These are phyloP conservation scores for Elongisporangium anandrum DNA, from an alignment of 352 stramenopile genomes.

Conservation along the genomic window DNA sequence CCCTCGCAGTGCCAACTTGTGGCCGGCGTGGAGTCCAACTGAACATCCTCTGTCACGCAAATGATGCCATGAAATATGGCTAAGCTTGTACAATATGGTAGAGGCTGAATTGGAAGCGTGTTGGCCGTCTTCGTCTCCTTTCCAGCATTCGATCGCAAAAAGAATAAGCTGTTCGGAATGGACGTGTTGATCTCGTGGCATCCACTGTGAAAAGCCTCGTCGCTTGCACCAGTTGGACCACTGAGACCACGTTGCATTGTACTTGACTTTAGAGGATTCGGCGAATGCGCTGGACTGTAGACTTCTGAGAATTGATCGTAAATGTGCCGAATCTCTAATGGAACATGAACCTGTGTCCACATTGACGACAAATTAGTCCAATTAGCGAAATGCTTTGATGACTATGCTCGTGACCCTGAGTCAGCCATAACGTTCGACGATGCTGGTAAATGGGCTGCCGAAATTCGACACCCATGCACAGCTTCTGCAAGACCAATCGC, in stretches of 20 bases:
- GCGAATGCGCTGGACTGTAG: conserved; percentile 4
- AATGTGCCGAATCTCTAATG: neutral
- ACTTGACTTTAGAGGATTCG: conserved; percentile 3
- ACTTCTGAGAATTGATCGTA: conserved; percentile 6
- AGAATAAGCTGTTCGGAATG: neutral
- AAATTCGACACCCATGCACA: too few relatives aligned
- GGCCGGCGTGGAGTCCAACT: conserved; percentile 5
- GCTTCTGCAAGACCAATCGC: too few relatives aligned
- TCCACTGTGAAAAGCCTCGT: neutral
- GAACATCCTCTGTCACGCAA: conserved; percentile 1
- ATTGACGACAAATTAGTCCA: conserved; percentile 11
- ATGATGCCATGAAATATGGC: conserved; percentile 15
- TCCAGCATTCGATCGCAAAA: neutral
- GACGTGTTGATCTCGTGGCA: neutral
- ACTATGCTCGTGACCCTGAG: conserved; percentile 4
- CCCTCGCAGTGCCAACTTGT: conserved; percentile 7
- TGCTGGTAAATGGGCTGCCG: too few relatives aligned
- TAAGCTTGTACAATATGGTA: conserved; percentile 12
- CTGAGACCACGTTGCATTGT: conserved; percentile 1
- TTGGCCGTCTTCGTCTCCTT: neutral
- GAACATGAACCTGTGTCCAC: conserved; percentile 6
- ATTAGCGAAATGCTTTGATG: neutral
- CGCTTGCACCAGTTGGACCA: conserved; percentile 4
- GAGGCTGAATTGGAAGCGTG: neutral
- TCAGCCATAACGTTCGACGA: conserved; percentile 4